Evolutionary conservation across 495 filamentous ascomycete genomes (phyloP), one percentile per base, ranked within the genome.

Genomic region (Arthonia radiata): DNA sequence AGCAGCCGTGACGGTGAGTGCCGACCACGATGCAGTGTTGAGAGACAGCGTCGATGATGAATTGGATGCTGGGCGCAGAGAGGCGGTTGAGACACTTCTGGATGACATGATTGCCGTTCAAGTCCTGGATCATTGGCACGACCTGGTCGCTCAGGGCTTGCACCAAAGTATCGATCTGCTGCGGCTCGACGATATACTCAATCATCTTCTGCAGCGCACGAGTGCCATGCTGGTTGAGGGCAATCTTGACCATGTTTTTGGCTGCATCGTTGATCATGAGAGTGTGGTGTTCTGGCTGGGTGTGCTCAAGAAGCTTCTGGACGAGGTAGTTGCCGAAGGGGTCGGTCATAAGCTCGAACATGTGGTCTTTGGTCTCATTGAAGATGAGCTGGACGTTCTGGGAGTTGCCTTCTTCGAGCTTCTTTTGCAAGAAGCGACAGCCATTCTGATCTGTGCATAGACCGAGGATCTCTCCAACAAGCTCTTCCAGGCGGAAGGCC

Each of bases 171-270:
- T 73, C 54, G 24, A 81, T 74, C 50, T 74, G 71, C 37, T 73
- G 67, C 3, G 61, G 54, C 17, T 74, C 81, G 24, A 73, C 71
- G 37, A 97, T 77, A 39, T 74, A 83, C 44, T 97, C 86, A 33
- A 97, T 94, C 86, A 97, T 97, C 59, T 93, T 94, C 51, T 97
- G 86, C 31, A 97, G 50, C 36, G 86, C 86, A 17, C 86, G 66
- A 21, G 86, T 97, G 32, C 86, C 86, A 49, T 97, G 86, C 51
- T 89, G 79, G 47, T 94, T 94, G 28, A 93, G 51, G 5, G 89
- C 86, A 43, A 93, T 93, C 30, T 67, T 65, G 14, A 90, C 80
- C 47, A 97, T 69, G 26, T 80, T 64, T 6, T 67, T 59, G 6
- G 78, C 62, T 8, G 86, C 78, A 40, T 86, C 90, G 42, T 81